Percentiles rank a stretch among this genome's conserved stretches.
Conservation (phyloP, 768 basidiomycete genomes). For the Trametes cinnabarina region DNA sequence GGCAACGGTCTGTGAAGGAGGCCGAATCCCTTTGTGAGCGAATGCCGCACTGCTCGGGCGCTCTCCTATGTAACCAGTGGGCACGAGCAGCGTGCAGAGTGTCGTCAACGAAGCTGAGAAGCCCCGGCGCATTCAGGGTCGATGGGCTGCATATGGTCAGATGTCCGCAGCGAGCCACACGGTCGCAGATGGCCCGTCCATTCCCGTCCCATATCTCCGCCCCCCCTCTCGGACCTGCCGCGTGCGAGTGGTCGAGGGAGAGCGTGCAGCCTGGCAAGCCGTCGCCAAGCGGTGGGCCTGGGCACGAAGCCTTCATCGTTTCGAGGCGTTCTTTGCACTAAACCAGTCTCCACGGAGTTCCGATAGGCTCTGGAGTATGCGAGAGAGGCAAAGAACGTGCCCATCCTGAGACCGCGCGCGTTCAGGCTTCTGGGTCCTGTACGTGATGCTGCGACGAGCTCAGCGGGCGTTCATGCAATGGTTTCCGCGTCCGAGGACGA, state of each 20-base stretch:
- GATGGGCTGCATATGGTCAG: slow-evolving; percentile 13
- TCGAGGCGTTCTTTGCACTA: slow-evolving; percentile 9
- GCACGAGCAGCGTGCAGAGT: background rate
- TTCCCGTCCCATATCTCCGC: background rate
- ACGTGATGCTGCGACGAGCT: background rate
- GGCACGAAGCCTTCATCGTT: background rate
- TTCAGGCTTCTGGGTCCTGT: background rate
- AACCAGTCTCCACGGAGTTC: slow-evolving; percentile 9
- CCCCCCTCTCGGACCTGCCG: background rate
- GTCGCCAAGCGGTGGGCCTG: background rate
- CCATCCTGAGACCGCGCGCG: background rate
- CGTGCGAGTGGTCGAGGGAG: background rate
- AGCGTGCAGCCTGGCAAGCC: background rate
- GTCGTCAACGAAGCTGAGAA: background rate
- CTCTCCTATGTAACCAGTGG: background rate
- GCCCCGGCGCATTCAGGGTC: slow-evolving; percentile 12
- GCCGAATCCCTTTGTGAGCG: background rate
- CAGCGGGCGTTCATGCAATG: background rate
- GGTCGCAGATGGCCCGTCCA: background rate
- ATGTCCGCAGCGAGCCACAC: background rate
- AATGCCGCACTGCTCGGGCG: background rate
- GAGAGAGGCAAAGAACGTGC: background rate
- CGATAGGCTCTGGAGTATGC: slow-evolving; percentile 4
- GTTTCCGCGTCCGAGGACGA: background rate
- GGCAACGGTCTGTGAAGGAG: too few species aligned